Base-by-base conservation (phyloP, 495 filamentous ascomycete species). In the Tuber aestivum region DNA sequence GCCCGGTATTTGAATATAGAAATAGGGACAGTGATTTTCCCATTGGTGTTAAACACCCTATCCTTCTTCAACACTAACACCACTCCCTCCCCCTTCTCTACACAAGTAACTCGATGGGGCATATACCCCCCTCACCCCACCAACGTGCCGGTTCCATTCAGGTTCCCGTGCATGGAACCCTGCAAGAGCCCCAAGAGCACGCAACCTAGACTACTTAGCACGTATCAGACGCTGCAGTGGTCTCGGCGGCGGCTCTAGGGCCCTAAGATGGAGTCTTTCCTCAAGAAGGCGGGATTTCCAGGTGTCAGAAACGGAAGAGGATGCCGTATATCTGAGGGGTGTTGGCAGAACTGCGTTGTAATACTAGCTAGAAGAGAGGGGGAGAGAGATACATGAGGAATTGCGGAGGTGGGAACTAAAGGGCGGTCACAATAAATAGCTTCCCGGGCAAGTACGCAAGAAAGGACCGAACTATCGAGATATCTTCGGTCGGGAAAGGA, bases 131-230 rank as follows among this genome's bases (percentile, higher is more conserved):
- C 56, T 71, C 70, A 76, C 14, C 75, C 71, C 38, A 71, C 56
- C 75, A 76, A 72, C 41, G n/a, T n/a, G n/a, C n/a, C n/a, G n/a
- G n/a, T n/a, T 3, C 88, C 89, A 35, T 84, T 87, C 78, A 85
- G 85, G 82, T 74, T 80, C 45, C 83, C 82, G 76, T 87, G 88
- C 16, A 88, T 88, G 0, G 85, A 88, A 0, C 88, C 85, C 86
- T 89, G 87, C 1, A 92, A 84, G 72, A 86, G 89, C 10, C 89
- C 89, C 0, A 86, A 88, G 76, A 90, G 87, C 87, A 91, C 89
- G 65, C 83, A 80, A 70, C 86, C 76, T 21, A 76, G 40, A 21
- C 69, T 76, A 23, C 72, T 73, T 16, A 50, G 68, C 27, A 76
- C 75, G 45, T 76, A 85, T 82, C 85, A 86, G 35, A 87, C 83